phyloP scores from a whole-genome alignment of 2,329 filamentous ascomycete species.

The Leptographium radiaticola region DNA sequence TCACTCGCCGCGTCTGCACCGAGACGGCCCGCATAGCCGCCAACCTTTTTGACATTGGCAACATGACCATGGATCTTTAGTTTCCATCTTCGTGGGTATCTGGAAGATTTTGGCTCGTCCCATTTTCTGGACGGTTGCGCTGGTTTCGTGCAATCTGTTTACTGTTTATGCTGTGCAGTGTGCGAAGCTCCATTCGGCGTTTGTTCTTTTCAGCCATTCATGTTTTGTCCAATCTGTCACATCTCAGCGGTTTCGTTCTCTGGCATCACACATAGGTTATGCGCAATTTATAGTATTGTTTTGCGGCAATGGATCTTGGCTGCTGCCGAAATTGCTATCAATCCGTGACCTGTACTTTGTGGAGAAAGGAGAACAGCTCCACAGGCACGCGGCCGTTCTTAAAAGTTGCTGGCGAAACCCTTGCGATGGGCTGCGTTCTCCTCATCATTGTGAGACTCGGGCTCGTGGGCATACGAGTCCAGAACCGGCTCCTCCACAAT shows the following conservation, averaged over 20 bases:
- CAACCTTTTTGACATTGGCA: slow-evolving; percentile 12
- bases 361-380: neutral
- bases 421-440: neutral
- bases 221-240: neutral
- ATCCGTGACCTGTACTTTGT: too few species aligned
- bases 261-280: neutral
- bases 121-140: neutral
- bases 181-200: neutral
- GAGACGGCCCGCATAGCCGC: slow-evolving; percentile 7
- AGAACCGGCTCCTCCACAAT: neutral
- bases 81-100: neutral
- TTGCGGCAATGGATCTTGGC: neutral
- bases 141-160: neutral
- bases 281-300: neutral
- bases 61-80: slow-evolving; percentile 11
- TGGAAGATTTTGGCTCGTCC: neutral
- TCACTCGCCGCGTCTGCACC: slow-evolving; percentile 17
- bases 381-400: neutral
- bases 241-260: neutral
- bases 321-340: neutral
- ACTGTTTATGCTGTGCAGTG: neutral
- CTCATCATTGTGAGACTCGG: neutral
- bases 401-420: neutral
- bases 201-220: neutral
- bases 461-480: neutral